Conservation (phyloP, 129 eudicot species). For the Cynara cardunculus region DNA sequence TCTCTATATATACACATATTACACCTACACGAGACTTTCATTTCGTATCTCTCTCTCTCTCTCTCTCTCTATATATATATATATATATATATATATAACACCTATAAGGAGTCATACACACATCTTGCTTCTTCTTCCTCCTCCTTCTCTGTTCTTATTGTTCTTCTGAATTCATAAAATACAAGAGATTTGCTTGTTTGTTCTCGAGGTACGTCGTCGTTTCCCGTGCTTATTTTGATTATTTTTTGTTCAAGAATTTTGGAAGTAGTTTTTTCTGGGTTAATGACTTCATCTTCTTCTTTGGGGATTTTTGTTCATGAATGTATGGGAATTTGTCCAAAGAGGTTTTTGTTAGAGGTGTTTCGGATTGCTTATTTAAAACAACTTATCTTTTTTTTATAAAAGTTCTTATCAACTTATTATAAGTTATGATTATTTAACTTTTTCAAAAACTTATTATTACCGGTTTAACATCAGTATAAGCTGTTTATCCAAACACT, state of each 20-base stretch:
- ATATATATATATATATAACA: conserved; percentile 9
- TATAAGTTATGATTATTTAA: no score
- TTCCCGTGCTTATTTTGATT: neutral
- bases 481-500: no score
- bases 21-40: conserved; percentile 1
- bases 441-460: no score
- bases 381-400: no score
- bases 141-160: conserved; percentile 7
- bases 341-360: no score
- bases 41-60: neutral
- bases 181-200: neutral
- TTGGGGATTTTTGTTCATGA: neutral
- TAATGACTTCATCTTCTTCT: neutral
- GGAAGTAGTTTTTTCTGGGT: neutral
- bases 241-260: neutral
- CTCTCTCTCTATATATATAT: conserved; percentile 7
- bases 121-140: conserved; percentile 1
- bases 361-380: no score
- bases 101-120: neutral
- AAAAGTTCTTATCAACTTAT: no score
- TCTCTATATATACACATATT: conserved; percentile 4
- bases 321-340: no score
- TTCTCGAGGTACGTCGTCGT: conserved; percentile 15
- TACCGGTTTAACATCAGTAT: no score
- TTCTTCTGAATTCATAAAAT: conserved; percentile 9